Conservation (phyloP, 1,284 basidiomycete genomes). For the Leccinum subrobustum region DNA sequence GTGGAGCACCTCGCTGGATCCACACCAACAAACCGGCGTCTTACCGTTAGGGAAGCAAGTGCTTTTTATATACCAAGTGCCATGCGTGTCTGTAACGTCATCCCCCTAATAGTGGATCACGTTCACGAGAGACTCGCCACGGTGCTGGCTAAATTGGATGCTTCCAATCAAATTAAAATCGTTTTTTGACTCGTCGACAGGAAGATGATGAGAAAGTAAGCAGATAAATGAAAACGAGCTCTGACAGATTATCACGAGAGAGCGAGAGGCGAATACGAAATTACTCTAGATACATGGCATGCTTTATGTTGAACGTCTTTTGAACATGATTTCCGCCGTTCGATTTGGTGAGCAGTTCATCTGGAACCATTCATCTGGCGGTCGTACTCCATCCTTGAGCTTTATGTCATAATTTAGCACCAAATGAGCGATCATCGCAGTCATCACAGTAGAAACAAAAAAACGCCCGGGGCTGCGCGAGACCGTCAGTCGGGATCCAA, state of each 20-base stretch:
- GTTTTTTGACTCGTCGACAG: neutral
- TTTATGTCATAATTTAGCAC: constrained; percentile 38
- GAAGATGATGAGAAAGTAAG: neutral
- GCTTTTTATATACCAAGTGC: neutral
- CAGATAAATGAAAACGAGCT: neutral
- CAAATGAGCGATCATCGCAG: constrained; percentile 37
- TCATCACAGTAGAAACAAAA: constrained; percentile 37
- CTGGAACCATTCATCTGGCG: constrained; percentile 38
- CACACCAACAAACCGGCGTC: neutral
- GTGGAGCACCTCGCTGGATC: neutral
- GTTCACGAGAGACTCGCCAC: neutral
- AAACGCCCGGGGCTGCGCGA: constrained; percentile 38
- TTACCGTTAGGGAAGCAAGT: neutral
- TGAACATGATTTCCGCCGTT: constrained; percentile 34
- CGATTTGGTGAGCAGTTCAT: constrained; percentile 35
- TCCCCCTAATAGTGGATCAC: neutral
- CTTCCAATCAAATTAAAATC: constrained; percentile 14
- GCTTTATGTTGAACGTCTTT: constrained; percentile 20
- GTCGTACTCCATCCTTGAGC: constrained; percentile 36
- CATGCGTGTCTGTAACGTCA: neutral
- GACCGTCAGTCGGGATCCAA: constrained; percentile 2
- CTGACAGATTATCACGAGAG: constrained; percentile 10
- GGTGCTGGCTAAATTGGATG: constrained; percentile 1
- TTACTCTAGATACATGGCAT: constrained; percentile 13
- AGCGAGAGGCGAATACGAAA: constrained; percentile 7